Conservation (phyloP, 2,329 filamentous ascomycete genomes). For the Orbilia blumenaviensis region DNA sequence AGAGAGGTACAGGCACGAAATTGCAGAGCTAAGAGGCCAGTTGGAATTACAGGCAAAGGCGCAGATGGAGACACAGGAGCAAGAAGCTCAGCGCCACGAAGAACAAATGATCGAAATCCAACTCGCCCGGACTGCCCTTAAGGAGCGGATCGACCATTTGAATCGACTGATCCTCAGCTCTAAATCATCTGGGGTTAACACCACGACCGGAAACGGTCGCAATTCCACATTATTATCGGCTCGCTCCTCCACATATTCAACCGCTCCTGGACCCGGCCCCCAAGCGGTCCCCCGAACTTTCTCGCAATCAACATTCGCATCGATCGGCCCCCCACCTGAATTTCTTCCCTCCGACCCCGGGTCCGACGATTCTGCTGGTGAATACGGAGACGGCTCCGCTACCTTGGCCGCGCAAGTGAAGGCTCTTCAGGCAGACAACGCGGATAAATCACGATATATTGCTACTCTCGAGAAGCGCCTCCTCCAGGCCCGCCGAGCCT, state of each 20-base stretch:
- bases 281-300: constrained; percentile 63
- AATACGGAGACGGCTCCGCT: constrained; percentile 86
- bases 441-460: constrained; percentile 98
- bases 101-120: constrained; percentile 99
- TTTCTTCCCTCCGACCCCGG: constrained; percentile 66
- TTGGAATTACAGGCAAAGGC: constrained; percentile 78
- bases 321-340: constrained; percentile 63
- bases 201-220: constrained; percentile 68
- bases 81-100: constrained; percentile 86
- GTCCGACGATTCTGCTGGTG: constrained; percentile 74
- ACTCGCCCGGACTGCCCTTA: constrained; percentile 89
- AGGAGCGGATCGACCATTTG: constrained; percentile 95
- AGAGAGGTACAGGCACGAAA: constrained; percentile 93
- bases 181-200: constrained; percentile 93
- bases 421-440: constrained; percentile 90
- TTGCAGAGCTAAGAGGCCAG: constrained; percentile 79
- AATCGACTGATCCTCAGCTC: constrained; percentile 95
- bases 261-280: constrained; percentile 72
- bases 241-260: constrained; percentile 65
- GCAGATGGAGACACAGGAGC: constrained; percentile 79
- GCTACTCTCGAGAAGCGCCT: constrained; percentile 90
- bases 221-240: constrained; percentile 37
- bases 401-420: constrained; percentile 84
- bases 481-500: constrained; percentile 86
- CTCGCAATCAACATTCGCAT: constrained; percentile 65